Evolutionary conservation across 2,329 filamentous ascomycete species (phyloP), one percentile per base, ranked within the genome.

Genomic region (Apiospora pterosperma): DNA sequence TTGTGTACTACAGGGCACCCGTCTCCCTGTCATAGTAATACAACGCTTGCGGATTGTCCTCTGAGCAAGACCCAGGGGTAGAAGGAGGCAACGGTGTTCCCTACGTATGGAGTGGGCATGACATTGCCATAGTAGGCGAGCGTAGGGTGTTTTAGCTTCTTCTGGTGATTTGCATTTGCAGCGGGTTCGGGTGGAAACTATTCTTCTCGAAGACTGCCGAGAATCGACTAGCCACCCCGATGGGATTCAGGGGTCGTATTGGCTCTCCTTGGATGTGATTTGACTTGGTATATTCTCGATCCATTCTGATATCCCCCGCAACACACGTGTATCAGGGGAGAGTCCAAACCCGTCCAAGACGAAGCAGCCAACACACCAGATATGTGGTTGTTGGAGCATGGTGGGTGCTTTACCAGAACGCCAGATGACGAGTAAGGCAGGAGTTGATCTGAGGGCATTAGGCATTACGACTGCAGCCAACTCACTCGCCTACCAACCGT

Each of bases 201-300:
- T 55, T 19, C 48, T 55, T 55, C 48, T 55, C 48, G 48, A 55
- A 55, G 48, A 55, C 48, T 55, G 48, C 48, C 48, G 48, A 34
- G 41, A 55, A 55, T 55, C 28, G 48, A 34, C 48, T 55, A 55
- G 48, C 28, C 48, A 34, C n/a, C 34, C 48, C 28, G 28, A 34
- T 34, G 19, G 48, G 25, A 19, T 7, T 8, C 19, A n/a, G 28
- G 25, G 48, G 48, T 55, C 21, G 19, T 52, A 19, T 52, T 10
- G 31, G 14, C 25, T 31, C 44, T 31, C 16, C 16, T 39, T 25
- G 14, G 42, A n/a, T 28, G 16, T 31, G 44, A 52, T 31, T 25
- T n/a, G n/a, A n/a, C n/a, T n/a, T n/a, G n/a, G n/a, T 16, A 31
- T 52, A 31, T 28, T 25, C 48, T 55, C 48, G 48, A 55, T 55